phyloP scores from a whole-genome alignment of 768 basidiomycete species.

The Tulasnella sp. region DNA sequence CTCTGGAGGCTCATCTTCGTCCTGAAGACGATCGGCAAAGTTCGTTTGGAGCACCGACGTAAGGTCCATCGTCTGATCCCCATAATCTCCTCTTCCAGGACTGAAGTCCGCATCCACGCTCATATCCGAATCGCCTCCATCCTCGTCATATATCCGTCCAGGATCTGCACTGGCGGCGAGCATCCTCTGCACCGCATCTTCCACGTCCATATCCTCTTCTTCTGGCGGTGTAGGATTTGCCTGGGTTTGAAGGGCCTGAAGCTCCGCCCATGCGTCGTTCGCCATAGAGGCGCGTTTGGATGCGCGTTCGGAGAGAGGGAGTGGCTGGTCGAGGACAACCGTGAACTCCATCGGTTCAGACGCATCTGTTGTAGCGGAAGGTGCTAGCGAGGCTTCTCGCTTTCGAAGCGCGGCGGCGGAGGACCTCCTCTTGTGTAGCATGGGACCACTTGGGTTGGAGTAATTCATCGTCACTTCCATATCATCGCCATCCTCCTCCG shows the following conservation, averaged over 20 bases:
- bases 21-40: neutral
- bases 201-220: conserved; percentile 4
- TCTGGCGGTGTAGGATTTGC: neutral
- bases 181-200: conserved; percentile 5
- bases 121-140: conserved; percentile 7
- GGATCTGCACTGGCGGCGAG: conserved; percentile 1
- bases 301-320: neutral
- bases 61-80: conserved; percentile 9
- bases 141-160: neutral
- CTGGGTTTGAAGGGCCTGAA: conserved; percentile 5
- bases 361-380: neutral
- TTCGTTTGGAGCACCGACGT: conserved; percentile 8
- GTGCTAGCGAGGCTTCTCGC: neutral
- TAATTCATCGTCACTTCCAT: conserved; percentile 9
- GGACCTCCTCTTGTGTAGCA: too few species aligned
- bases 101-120: neutral
- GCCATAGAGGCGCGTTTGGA: conserved; percentile 10
- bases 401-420: neutral
- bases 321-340: conserved; percentile 7
- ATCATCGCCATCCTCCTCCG: conserved; percentile 10
- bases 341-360: conserved; percentile 16
- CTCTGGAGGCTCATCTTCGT: neutral
- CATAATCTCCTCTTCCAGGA: neutral
- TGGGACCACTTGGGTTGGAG: too few species aligned
- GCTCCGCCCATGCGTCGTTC: conserved; percentile 11